A percentile compares a stretch with the other conserved stretches of the same genome.
These are phyloP conservation scores for Blastomyces emzantsi DNA, from an alignment of 2,329 filamentous ascomycete species.

Conservation along the genomic window DNA sequence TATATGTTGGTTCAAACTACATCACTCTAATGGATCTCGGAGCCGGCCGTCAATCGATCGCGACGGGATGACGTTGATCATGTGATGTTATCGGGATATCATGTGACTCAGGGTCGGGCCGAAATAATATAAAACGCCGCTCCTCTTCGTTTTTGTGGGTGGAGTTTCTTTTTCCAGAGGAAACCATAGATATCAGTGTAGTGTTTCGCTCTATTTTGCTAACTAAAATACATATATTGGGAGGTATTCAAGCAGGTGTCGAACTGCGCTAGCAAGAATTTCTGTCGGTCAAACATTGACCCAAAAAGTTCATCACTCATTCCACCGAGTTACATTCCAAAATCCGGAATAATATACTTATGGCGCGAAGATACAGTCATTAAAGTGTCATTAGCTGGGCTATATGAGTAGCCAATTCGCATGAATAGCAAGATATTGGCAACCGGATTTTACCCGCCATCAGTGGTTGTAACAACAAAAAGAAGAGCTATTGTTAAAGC, in stretches of 20 bases:
- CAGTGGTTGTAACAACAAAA: neutral
- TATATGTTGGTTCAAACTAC: neutral
- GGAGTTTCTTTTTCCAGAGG: too few species aligned
- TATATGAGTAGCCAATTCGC: neutral
- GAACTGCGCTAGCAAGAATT: neutral
- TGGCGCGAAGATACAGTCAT: neutral
- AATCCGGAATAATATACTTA: neutral
- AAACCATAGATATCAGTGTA: neutral
- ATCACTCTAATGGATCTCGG: neutral
- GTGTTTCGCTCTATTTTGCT: neutral
- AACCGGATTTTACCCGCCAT: neutral
- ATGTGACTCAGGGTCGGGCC: neutral
- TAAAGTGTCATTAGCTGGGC: neutral
- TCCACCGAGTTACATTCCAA: too few species aligned
- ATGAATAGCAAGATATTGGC: neutral
- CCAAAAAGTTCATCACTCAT: neutral
- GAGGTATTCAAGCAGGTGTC: neutral
- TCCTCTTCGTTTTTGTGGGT: too few species aligned
- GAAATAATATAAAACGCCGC: neutral
- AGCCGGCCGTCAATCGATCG: neutral
- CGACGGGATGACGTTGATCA: conserved; percentile 1
- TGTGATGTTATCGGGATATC: neutral
- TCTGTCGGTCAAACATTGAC: neutral
- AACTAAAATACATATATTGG: neutral
- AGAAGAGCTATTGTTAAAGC: neutral